Conservation (phyloP, 306 rosid species). For the Hippophae tibetana region DNA sequence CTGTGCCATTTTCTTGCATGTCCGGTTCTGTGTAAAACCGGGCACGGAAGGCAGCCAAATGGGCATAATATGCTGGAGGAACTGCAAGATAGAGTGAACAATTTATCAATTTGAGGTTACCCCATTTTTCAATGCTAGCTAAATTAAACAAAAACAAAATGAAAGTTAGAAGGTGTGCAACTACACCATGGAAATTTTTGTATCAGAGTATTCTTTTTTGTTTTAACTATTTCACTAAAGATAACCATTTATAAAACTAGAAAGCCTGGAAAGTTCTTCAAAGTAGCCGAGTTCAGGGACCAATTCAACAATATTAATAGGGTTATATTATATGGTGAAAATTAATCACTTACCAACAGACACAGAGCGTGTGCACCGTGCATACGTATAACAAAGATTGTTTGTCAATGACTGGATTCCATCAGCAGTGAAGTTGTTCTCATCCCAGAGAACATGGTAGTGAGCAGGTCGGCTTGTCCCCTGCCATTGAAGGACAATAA, state of each 20-base stretch:
- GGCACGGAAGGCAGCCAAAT: slow-evolving; percentile 91
- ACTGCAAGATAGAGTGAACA: slow-evolving; percentile 36
- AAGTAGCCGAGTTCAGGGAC: no score
- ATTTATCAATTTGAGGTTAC: background rate
- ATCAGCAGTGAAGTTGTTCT: slow-evolving; percentile 83
- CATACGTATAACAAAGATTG: slow-evolving; percentile 85
- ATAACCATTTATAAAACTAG: no score
- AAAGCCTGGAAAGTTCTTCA: no score
- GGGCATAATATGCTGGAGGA: slow-evolving; percentile 93
- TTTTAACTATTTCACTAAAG: no score
- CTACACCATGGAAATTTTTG: no score
- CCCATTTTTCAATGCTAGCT: background rate
- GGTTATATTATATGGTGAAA: background rate
- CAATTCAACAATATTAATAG: background rate
- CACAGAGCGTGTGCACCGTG: slow-evolving; percentile 86
- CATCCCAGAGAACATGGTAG: slow-evolving; percentile 92
- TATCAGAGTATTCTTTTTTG: no score
- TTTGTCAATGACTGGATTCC: slow-evolving; percentile 83
- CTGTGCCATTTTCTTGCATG: slow-evolving; percentile 59
- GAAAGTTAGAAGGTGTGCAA: background rate
- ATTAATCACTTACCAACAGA: slow-evolving; percentile 62
- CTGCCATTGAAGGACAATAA: slow-evolving; percentile 24
- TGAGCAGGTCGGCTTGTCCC: slow-evolving; percentile 95
- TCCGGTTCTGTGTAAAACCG: slow-evolving; percentile 91
- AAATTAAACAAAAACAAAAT: background rate